phyloP scores from a whole-genome alignment of 495 filamentous ascomycete species.

The Chaetomium cochliodes region DNA sequence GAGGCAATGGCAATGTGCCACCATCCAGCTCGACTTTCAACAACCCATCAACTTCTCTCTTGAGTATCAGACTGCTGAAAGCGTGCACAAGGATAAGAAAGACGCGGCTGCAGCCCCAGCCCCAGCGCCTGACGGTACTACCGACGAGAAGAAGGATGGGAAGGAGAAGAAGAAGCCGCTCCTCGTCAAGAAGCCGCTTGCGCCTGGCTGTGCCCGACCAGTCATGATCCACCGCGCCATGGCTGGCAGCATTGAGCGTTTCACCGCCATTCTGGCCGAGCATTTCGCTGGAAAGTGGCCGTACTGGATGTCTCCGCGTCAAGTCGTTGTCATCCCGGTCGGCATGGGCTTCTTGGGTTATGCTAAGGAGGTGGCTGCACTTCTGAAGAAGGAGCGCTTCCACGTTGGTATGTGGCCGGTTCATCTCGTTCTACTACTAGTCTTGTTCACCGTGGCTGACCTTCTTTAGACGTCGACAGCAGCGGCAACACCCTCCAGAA shows the following conservation, averaged over 20 bases:
- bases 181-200: slow-evolving; percentile 49
- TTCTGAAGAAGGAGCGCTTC: slow-evolving; percentile 51
- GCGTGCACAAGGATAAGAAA: slow-evolving; percentile 37
- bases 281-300: slow-evolving; percentile 98
- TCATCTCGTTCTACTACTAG: neutral
- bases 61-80: slow-evolving; percentile 57
- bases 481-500: slow-evolving; percentile 92
- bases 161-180: slow-evolving; percentile 37
- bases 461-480: slow-evolving; percentile 69
- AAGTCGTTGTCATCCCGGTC: slow-evolving; percentile 89
- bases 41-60: slow-evolving; percentile 63
- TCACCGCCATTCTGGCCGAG: slow-evolving; percentile 89
- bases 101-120: slow-evolving; percentile 15
- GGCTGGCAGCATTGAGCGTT: slow-evolving; percentile 88
- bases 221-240: slow-evolving; percentile 98
- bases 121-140: slow-evolving; percentile 33
- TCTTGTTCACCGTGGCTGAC: neutral
- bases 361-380: slow-evolving; percentile 71
- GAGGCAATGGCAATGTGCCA: slow-evolving; percentile 75
- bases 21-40: slow-evolving; percentile 96
- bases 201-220: slow-evolving; percentile 77
- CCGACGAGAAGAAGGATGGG: slow-evolving; percentile 38
- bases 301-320: slow-evolving; percentile 93
- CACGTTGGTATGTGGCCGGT: slow-evolving; percentile 52
- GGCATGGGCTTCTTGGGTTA: slow-evolving; percentile 83